Conservation (phyloP, 83 land plant species). For the Picea mariana region DNA sequence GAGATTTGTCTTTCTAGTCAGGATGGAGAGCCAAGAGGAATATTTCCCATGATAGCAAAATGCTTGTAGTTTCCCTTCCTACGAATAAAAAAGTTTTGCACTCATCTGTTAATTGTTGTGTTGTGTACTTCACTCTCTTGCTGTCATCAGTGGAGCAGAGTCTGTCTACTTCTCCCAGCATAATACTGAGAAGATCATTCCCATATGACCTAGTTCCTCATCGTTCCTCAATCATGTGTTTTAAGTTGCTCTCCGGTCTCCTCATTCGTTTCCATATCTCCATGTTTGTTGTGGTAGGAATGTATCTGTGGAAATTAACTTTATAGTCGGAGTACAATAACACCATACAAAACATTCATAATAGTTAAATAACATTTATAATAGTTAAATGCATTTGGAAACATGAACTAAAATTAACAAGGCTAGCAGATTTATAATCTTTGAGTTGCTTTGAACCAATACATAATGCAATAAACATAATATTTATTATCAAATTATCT, state of each 20-base stretch:
- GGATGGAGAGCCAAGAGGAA: constrained; percentile 22
- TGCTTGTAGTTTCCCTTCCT: constrained; percentile 38
- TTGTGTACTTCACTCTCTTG: neutral
- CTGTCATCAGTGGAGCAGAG: neutral
- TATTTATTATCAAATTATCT: no score
- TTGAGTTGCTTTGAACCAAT: no score
- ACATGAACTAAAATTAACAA: no score
- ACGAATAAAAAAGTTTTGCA: constrained; percentile 54
- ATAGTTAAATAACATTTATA: no score
- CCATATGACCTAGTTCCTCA: neutral
- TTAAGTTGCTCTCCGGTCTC: neutral
- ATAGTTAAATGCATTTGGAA: no score
- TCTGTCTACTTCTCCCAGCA: neutral
- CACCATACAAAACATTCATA: no score
- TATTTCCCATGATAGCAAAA: constrained; percentile 28
- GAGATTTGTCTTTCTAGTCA: neutral
- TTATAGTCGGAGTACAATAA: no score
- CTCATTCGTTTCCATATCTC: constrained; percentile 7
- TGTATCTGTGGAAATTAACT: neutral
- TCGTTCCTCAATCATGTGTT: neutral
- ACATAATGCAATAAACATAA: no score
- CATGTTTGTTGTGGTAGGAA: constrained; percentile 1
- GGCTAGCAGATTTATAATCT: no score
- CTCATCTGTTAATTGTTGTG: constrained; percentile 31
- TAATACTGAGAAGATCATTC: constrained; percentile 1